These are phyloP conservation scores for Neurospora sp. DNA, from an alignment of 495 filamentous ascomycete genomes.

Conservation along the genomic window DNA sequence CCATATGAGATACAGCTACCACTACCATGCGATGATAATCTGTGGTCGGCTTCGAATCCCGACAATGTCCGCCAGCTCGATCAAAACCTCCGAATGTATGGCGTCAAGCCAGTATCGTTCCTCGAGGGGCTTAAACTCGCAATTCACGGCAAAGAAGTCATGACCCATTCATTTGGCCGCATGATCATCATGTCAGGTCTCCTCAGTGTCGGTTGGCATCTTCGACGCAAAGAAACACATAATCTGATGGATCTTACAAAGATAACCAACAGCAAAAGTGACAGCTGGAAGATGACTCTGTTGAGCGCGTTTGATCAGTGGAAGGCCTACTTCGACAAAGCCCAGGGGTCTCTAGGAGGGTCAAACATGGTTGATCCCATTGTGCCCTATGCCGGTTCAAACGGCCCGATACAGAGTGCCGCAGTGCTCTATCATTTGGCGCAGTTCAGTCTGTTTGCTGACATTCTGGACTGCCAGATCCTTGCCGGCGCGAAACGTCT, in stretches of 20 bases:
- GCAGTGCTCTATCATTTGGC: slow-evolving; percentile 87
- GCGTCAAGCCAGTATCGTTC: slow-evolving; percentile 76
- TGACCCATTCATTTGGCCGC: slow-evolving; percentile 86
- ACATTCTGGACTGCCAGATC: slow-evolving; percentile 91
- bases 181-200: slow-evolving; percentile 93
- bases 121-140: slow-evolving; percentile 84
- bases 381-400: slow-evolving; percentile 40
- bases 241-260: slow-evolving; percentile 63
- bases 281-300: slow-evolving; percentile 80
- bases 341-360: slow-evolving; percentile 40
- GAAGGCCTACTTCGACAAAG: slow-evolving; percentile 83
- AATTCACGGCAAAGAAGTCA: slow-evolving; percentile 75
- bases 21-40: slow-evolving; percentile 83
- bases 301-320: slow-evolving; percentile 87
- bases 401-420: slow-evolving; percentile 73
- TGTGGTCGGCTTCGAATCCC: slow-evolving; percentile 86
- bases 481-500: slow-evolving; percentile 77
- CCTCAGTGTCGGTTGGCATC: slow-evolving; percentile 89
- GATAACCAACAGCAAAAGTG: slow-evolving; percentile 67
- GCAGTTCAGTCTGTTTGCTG: slow-evolving; percentile 90
- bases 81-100: slow-evolving; percentile 70
- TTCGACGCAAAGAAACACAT: slow-evolving; percentile 90
- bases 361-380: slow-evolving; percentile 27
- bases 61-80: slow-evolving; percentile 79
- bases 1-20: slow-evolving; percentile 92